Evolutionary conservation across 2,329 filamentous ascomycete species (phyloP), one percentile per base, ranked within the genome.

Genomic region (Penicillium freii): DNA sequence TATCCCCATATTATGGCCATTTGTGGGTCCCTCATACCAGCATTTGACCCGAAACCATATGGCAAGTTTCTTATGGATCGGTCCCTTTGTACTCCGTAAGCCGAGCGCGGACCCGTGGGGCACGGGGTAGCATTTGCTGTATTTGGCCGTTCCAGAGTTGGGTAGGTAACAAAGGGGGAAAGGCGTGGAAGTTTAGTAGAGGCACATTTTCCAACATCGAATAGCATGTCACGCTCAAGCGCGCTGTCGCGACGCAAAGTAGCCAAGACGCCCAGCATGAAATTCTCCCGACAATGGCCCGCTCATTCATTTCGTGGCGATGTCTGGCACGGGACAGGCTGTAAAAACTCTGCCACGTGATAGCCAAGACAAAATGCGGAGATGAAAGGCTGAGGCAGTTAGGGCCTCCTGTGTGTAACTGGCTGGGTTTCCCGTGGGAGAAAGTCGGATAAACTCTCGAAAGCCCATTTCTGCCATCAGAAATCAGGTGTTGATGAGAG

Each of bases 361-460:
- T 10, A 13, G 34, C 47, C 29, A 31, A 31, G 29, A 31, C 3
- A 19, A 8, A 55, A 25, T 11, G 38, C 39, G 53, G 53, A 51
- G 46, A 39, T 56, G 39, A 51, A 38, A 39, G n/a, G 27, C 8
- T 33, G 8, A 47, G 2, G 19, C 3, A 17, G n/a, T n/a, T 19
- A 3, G 3, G 21, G 19, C 9, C 5, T 2, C 25, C 11, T 10
- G 7, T 5, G 9, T 56, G 27, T 53, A 51, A 47, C 3, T 56
- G 54, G 54, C 19, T 47, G 8, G 7, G 46, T 53, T 47, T n/a
- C 43, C 49, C 54, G 54, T 45, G 23, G 43, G 21, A 31, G 15
- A 50, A 44, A 23, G n/a, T 6, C 39, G 21, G 36, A 36, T 17
- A 23, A 36, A 36, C 15, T 9, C 46, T 45, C 11, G 1, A 45